Base-by-base conservation (phyloP, 2,329 filamentous ascomycete genomes). In the Paracoccidioides lutzii region DNA sequence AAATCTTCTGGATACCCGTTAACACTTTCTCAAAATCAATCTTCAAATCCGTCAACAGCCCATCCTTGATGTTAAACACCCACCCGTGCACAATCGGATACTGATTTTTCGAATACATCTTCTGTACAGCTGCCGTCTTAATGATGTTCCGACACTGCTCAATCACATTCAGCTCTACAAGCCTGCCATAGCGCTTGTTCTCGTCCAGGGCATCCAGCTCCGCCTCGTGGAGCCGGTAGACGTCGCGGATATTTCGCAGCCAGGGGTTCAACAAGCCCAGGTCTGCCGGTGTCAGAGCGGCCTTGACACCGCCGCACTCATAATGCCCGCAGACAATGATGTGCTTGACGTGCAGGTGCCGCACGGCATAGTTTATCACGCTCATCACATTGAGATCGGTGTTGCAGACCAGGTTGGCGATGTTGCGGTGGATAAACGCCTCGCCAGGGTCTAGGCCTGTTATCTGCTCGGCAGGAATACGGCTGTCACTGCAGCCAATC, bases 171-270 rank as follows among this genome's bases (percentile, higher is more conserved):
- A 68, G 40, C 55, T 68, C 66, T 22, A 68, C 60, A 30, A 68
- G 54, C 6, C 64, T 59, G 33, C 65, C 64, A 40, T 64, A 66
- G n/a, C 59, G 58, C 6, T 55, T 57, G 30, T 43, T 58, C 4
- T 55, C 59, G 5, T 58, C 59, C 4, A 45, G 55, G 38, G 58
- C 58, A 42, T 67, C 83, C 22, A 89, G 78, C 75, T 89, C 84
- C 54, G 72, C 71, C 75, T 87, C 83, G 69, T 88, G 79, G 62
- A 87, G 75, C 9, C 84, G 77, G 71, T 88, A 87, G 57, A 88
- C 83, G 68, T 88, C 84, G 57, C 84, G 80, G 65, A 88, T 87
- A 72, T 87, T 85, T 53, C 83, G 77, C 60, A 88, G 77, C 84
- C 84, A 88, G 1, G 84, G 84, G 73, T 88, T 87, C 57, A 88